Evolutionary conservation across 139 green algal species (phyloP), one percentile per base, ranked within the genome.

Genomic region (Volvox africanus): DNA sequence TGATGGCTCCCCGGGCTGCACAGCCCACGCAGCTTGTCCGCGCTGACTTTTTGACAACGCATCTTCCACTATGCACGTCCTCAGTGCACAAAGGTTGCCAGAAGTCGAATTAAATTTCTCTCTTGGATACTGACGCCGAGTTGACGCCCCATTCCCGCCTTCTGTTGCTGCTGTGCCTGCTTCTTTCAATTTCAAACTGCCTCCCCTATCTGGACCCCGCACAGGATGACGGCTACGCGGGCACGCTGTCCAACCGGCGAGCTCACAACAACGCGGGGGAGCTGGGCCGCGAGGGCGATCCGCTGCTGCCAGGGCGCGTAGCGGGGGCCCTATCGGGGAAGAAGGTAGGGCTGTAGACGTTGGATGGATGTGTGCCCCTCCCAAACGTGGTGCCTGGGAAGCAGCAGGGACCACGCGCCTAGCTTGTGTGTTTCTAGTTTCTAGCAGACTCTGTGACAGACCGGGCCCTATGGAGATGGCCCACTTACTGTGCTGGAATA

Each of bases 181-280:
- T 12, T 73, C 21, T 12, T 12, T 73, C 24, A 24, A 28, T 73
- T 28, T 16, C 65, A 2, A 24, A 26, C 21, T 73, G 9, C 11
- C 21, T 16, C 65, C 65, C 65, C 65, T 73, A 24, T 73, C 65
- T 12, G 65, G 9, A 73, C 65, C 24, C 65, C 65, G 71, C 79
- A 67, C 78, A 92, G 89, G 92, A 94, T 32, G 91, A 96, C 82
- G 92, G 92, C 88, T 95, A 94, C 80, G 94, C 91, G 80, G 93
- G 93, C 80, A 96, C 94, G 0, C 89, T 96, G 84, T 33, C 84
- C 26, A 77, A 90, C 28, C 91, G 93, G 87, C 92, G 73, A 32
- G 30, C 37, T 0, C 75, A 65, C 13, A 95, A 95, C 85, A 13
- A 91, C n/a, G 89, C 77, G 1, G 83, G 89, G 12, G 91, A 96